Conservation (phyloP, 306 rosid species). For the Vigna trinervia region DNA sequence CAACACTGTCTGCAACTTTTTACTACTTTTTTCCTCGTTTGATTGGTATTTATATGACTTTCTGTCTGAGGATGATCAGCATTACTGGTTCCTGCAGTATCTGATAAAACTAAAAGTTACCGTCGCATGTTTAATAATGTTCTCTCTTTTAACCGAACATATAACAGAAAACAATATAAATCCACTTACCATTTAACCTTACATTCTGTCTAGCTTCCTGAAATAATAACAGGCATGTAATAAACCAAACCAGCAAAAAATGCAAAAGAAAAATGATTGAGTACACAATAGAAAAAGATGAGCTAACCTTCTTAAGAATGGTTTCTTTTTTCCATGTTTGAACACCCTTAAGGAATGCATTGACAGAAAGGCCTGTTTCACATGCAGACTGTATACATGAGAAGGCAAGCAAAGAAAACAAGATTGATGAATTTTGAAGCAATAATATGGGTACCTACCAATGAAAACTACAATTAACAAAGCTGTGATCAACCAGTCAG, state of each 20-base stretch:
- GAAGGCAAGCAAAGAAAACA: not conserved
- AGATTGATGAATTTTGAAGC: not conserved
- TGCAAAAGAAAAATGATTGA: not conserved
- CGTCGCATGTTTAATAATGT: not conserved
- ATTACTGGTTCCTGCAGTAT: conserved; percentile 28
- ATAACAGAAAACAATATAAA: not conserved
- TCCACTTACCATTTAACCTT: conserved; percentile 35
- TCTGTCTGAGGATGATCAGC: conserved; percentile 43
- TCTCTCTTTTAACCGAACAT: not conserved
- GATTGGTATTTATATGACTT: conserved; percentile 19
- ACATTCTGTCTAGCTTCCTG: conserved; percentile 61
- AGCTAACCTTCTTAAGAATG: conserved; percentile 55
- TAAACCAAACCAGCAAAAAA: not conserved
- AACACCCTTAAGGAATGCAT: conserved; percentile 69
- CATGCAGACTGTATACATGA: not conserved
- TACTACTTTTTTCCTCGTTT: conserved; percentile 36
- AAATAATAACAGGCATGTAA: conserved; percentile 42
- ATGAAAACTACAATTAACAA: conserved; percentile 63
- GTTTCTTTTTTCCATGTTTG: conserved; percentile 84
- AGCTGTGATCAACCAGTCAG: conserved; percentile 81
- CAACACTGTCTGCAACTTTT: not conserved
- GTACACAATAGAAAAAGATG: conserved; percentile 14
- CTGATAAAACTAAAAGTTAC: conserved; percentile 33
- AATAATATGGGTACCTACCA: conserved; percentile 50
- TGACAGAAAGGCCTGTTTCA: conserved; percentile 52